Conservation (phyloP, 2,329 filamentous ascomycete species). For the Verticillium klebahnii region DNA sequence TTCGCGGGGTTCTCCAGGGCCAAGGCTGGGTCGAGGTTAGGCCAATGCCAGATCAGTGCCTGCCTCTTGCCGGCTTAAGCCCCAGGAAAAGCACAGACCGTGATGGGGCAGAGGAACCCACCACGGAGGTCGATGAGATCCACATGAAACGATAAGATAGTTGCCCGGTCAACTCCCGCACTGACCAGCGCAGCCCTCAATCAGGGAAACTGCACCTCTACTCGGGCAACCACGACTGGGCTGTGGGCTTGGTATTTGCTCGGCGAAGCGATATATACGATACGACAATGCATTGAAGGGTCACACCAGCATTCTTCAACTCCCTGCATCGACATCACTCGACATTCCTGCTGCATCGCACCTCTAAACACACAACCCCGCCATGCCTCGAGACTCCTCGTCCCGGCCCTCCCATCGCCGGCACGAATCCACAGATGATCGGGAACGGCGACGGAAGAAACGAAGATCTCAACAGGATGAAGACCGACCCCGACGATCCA, state of each 20-base stretch:
- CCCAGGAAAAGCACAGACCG: background rate
- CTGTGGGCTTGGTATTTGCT: constrained; percentile 8
- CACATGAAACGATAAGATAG: constrained; percentile 26
- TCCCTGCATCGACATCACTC: background rate
- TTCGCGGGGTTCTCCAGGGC: constrained; percentile 10
- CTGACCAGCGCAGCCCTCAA: background rate
- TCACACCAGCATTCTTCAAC: constrained; percentile 4
- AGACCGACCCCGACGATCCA: constrained; percentile 16
- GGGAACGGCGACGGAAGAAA: constrained; percentile 30
- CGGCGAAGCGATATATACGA: constrained; percentile 5
- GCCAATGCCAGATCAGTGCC: background rate
- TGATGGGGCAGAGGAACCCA: too few relatives aligned
- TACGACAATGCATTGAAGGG: background rate
- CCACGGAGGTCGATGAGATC: background rate
- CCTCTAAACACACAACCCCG: constrained; percentile 17
- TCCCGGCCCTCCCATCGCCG: constrained; percentile 24
- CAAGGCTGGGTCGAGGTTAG: background rate
- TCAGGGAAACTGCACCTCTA: background rate
- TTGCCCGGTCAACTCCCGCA: constrained; percentile 34
- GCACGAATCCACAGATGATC: constrained; percentile 20
- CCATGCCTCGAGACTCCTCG: constrained; percentile 20
- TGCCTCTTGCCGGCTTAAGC: background rate
- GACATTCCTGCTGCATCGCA: constrained; percentile 26
- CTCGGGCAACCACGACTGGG: background rate
- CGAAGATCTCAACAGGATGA: constrained; percentile 22